A percentile compares a stretch with the other conserved stretches of the same genome.
These are phyloP conservation scores for Aspergillus ruber DNA, from an alignment of 2,329 filamentous ascomycete genomes.

Conservation along the genomic window DNA sequence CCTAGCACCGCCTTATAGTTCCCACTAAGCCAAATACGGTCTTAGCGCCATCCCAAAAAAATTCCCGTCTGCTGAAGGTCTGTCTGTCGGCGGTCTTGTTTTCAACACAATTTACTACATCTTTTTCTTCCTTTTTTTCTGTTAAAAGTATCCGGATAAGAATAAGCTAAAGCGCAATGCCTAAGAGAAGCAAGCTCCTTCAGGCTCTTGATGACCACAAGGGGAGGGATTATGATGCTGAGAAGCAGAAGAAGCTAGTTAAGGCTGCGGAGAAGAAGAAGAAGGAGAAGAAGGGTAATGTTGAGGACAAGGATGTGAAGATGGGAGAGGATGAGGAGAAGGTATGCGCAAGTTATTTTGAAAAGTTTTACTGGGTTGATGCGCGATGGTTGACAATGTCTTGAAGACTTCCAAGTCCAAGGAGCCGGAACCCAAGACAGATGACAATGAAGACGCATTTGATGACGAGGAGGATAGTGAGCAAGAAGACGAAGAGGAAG, in stretches of 20 bases:
- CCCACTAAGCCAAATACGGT: slow-evolving; percentile 12
- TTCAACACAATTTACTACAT: slow-evolving; percentile 1
- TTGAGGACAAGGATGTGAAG: slow-evolving; percentile 11
- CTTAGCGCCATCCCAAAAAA: slow-evolving; percentile 27
- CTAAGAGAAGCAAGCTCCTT: slow-evolving; percentile 53
- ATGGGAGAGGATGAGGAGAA: slow-evolving; percentile 11
- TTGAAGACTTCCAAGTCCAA: slow-evolving; percentile 9
- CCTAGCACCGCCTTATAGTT: slow-evolving; percentile 15
- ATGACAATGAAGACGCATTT: slow-evolving; percentile 35
- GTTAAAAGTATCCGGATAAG: background rate
- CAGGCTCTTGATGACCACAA: slow-evolving; percentile 53
- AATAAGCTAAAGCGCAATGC: slow-evolving; percentile 29
- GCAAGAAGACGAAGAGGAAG: slow-evolving; percentile 23
- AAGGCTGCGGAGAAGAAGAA: slow-evolving; percentile 45
- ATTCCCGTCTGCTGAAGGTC: slow-evolving; percentile 20
- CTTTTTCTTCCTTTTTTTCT: background rate
- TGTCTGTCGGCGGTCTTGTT: slow-evolving; percentile 7
- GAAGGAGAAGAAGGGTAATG: slow-evolving; percentile 13
- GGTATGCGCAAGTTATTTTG: slow-evolving; percentile 1
- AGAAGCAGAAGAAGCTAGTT: slow-evolving; percentile 66
- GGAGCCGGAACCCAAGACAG: slow-evolving; percentile 21
- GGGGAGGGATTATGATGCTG: slow-evolving; percentile 64
- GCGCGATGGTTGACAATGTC: slow-evolving; percentile 2
- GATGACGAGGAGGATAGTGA: slow-evolving; percentile 21
- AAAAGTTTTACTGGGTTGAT: background rate